Evolutionary conservation across 306 rosid species (phyloP).

Genomic region (Abrus pulchellus): DNA sequence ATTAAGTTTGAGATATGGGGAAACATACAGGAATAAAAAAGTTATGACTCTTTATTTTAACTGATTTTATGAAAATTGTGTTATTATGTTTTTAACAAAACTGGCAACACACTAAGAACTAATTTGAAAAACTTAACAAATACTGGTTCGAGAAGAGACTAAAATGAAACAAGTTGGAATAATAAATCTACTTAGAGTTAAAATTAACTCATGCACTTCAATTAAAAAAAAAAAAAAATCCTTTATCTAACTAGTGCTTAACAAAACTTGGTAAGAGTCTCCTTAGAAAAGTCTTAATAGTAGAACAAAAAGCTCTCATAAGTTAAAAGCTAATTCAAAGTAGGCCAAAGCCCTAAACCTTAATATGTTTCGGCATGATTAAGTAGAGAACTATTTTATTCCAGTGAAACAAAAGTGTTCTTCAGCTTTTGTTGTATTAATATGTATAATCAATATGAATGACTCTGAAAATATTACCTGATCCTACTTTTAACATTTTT

Average conservation of each 20-base stretch:
- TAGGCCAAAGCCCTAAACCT: background rate
- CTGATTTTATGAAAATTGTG: too few species aligned
- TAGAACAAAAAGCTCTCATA: background rate
- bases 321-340: background rate
- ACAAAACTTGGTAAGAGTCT: background rate
- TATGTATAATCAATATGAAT: background rate
- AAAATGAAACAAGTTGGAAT: too few species aligned
- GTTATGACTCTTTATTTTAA: background rate
- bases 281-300: background rate
- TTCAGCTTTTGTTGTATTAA: background rate
- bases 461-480: background rate
- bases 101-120: too few species aligned
- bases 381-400: background rate
- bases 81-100: too few species aligned
- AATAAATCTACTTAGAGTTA: too few species aligned
- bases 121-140: too few species aligned
- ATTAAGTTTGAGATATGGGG: background rate
- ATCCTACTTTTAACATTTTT: background rate
- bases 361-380: background rate
- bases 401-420: background rate
- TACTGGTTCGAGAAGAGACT: too few species aligned
- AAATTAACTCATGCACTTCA: background rate
- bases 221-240: background rate
- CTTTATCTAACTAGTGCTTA: background rate
- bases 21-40: background rate